Evolutionary conservation across 2,329 filamentous ascomycete species (phyloP).

Genomic region (Phialocephala subalpina): DNA sequence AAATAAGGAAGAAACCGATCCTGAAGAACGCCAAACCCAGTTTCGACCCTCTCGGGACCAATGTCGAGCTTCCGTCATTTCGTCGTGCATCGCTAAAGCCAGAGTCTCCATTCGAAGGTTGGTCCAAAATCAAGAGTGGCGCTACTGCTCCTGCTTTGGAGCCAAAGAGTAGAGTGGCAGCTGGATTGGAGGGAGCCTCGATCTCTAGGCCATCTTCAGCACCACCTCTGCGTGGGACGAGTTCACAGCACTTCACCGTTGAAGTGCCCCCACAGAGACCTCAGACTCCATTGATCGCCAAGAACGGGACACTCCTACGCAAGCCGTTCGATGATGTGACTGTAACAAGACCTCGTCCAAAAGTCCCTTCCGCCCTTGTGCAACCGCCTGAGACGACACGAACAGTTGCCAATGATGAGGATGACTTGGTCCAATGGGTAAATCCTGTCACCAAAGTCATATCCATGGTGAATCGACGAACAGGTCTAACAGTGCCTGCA

Average conservation of each 20-base stretch:
- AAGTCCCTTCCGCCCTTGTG: neutral
- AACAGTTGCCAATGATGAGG: slow-evolving; percentile 40
- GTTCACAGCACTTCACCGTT: neutral
- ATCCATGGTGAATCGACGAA: slow-evolving; percentile 61
- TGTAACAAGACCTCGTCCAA: neutral
- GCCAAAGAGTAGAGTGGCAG: neutral
- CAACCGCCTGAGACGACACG: neutral
- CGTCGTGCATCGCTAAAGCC: slow-evolving; percentile 21
- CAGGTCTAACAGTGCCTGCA: slow-evolving; percentile 54
- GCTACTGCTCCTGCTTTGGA: neutral
- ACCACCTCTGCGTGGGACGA: slow-evolving; percentile 5
- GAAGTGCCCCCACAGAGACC: neutral
- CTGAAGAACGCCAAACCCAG: neutral
- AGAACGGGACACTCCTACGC: slow-evolving; percentile 51
- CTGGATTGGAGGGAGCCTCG: neutral
- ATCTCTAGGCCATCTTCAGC: slow-evolving; percentile 11
- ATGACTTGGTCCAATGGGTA: slow-evolving; percentile 59
- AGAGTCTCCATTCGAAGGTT: slow-evolving; percentile 47
- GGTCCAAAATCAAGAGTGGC: slow-evolving; percentile 47
- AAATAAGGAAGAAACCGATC: neutral
- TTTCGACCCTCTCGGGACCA: slow-evolving; percentile 32
- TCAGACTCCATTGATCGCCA: slow-evolving; percentile 45
- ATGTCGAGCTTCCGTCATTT: slow-evolving; percentile 38
- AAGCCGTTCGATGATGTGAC: slow-evolving; percentile 53
- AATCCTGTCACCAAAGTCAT: slow-evolving; percentile 65